Base-by-base conservation (phyloP, 1,284 basidiomycete genomes). In the Porodaedalea pini region DNA sequence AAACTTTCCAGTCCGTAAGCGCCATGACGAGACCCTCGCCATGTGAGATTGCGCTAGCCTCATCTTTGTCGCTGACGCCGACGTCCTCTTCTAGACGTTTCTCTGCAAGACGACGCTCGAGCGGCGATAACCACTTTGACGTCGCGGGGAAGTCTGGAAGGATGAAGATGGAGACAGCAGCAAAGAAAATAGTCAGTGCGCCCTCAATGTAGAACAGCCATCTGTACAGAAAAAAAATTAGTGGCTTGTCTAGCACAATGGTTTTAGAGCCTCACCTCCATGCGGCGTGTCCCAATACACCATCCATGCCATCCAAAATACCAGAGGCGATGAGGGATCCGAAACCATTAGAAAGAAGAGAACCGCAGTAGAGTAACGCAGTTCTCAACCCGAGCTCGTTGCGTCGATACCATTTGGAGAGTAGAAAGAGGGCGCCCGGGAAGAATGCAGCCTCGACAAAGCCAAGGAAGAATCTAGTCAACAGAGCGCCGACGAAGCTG, bases 141-240 rank as follows among this genome's bases (percentile, higher is more conserved):
- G 76, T 80, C 47, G 78, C 71, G 2, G 87, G 87, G 66, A 92
- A 89, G 68, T 93, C 90, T 6, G 90, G 90, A 4, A 93, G 80
- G 58, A 91, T 76, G 67, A 85, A 84, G 52, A 85, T 78, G 2
- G 87, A 77, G 32, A 74, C 61, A 45, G 84, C 61, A 17, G 86
- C 87, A 34, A 88, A 77, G 39, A 79, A 68, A 58, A 90, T 78
- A 0, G 86, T 89, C 29, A 88, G 65, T 0, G 75, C 73, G n/a
- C 86, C 86, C 70, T 90, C 85, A 54, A 89, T 81, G 66, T 79
- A 89, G 73, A 92, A 90, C 2, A 92, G 73, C 88, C 87, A 90
- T 66, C 81, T 81, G 51, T 63, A 64, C 13, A 15, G 25, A 39
- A 21, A 67, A 27, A 40, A 13, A 32, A 32, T 29, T n/a, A 21